Percentiles rank a stretch among this genome's conserved stretches.
Evolutionary conservation across 1,139 yeast genomes (phyloP).

Genomic region (Diutina scorzettiae): DNA sequence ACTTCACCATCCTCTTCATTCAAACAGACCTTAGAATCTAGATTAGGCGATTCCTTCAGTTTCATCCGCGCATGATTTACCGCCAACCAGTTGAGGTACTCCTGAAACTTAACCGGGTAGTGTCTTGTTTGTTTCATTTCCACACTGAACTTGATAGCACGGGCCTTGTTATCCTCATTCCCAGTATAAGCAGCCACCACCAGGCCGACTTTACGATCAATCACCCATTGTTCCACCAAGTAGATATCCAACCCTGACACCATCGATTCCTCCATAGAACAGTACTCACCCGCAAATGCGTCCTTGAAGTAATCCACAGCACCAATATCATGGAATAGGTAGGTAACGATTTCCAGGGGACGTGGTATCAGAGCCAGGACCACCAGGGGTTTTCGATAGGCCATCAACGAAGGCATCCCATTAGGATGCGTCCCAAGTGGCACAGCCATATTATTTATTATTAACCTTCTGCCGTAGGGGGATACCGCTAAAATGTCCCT

Average conservation of each 20-base stretch:
- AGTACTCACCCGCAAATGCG: constrained; percentile 30
- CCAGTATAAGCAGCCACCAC: constrained; percentile 81
- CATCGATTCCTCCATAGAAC: constrained; percentile 28
- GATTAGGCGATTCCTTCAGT: constrained; percentile 26
- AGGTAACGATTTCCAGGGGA: constrained; percentile 24
- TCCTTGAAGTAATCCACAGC: constrained; percentile 38
- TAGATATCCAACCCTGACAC: constrained; percentile 75
- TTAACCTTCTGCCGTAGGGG: neutral
- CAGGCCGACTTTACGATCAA: constrained; percentile 53
- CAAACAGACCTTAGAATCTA: neutral
- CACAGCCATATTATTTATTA: neutral
- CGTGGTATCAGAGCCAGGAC: neutral
- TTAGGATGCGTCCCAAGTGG: neutral
- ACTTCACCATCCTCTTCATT: constrained; percentile 16
- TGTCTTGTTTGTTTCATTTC: constrained; percentile 40
- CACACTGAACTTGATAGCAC: constrained; percentile 47
- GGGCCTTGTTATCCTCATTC: constrained; percentile 47
- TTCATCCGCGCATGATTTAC: constrained; percentile 42
- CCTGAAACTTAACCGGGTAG: constrained; percentile 51
- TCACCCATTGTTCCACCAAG: constrained; percentile 89
- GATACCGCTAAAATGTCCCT: no score
- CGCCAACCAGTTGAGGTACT: constrained; percentile 54
- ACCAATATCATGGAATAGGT: constrained; percentile 38
- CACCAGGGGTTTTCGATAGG: neutral
- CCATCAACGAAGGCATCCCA: neutral